Percentiles rank a stretch among this genome's conserved stretches.
These are phyloP conservation scores for Cupressus sempervirens DNA, from an alignment of 75 land plant species.

Conservation along the genomic window DNA sequence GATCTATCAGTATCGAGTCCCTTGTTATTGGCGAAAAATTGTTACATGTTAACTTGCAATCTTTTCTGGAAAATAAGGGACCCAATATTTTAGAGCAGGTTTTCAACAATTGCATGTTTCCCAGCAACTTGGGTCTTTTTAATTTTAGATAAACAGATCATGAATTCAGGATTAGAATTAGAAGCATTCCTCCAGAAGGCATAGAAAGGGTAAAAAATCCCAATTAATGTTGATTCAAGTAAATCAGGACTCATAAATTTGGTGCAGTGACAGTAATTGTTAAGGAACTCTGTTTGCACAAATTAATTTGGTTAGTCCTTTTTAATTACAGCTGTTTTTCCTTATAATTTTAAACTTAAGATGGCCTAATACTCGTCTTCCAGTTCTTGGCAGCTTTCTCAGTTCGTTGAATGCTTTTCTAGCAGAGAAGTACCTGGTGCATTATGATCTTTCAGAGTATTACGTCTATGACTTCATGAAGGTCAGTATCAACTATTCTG, in stretches of 20 bases:
- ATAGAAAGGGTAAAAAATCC: not conserved
- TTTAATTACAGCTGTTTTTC: not conserved
- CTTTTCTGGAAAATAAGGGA: no score
- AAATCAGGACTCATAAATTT: not conserved
- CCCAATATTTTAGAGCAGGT: no score
- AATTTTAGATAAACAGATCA: not conserved
- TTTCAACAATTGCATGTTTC: no score
- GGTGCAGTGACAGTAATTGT: not conserved
- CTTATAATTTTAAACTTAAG: not conserved
- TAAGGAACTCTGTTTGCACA: not conserved
- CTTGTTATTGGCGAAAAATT: no score
- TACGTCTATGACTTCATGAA: constrained; percentile 47
- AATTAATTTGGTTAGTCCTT: not conserved
- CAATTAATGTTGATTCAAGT: not conserved
- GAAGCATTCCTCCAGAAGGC: not conserved
- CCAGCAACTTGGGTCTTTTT: no score
- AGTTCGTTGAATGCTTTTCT: constrained; percentile 32
- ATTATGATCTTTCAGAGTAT: constrained; percentile 33
- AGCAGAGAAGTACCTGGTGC: constrained; percentile 26
- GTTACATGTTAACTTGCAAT: no score
- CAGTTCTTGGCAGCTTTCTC: constrained; percentile 48
- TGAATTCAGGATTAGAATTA: not conserved
- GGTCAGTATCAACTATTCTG: constrained; percentile 20
- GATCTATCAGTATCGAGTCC: no score
- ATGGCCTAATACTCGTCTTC: constrained; percentile 14